Evolutionary conservation across 805 yeast genomes (phyloP).

Genomic region (Zygosaccharomyces kombuchaensis): DNA sequence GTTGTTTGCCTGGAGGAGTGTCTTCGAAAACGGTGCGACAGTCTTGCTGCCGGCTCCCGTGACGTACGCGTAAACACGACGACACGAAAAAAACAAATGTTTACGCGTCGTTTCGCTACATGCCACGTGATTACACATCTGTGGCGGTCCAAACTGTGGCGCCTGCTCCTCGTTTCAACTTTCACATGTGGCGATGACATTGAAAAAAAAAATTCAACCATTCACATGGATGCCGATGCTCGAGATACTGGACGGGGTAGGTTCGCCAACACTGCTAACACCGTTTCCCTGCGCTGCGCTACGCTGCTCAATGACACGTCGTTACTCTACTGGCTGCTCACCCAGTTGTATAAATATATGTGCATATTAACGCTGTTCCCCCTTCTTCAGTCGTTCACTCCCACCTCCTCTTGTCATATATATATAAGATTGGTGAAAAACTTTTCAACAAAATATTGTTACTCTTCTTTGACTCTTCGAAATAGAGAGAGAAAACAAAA

Average conservation of each 20-base stretch:
- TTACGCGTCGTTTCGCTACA: not conserved
- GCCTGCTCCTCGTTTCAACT: not conserved
- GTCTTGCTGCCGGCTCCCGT: constrained; percentile 2
- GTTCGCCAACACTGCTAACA: not conserved
- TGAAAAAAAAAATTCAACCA: not conserved
- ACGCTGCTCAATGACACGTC: not conserved
- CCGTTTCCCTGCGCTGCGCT: not conserved
- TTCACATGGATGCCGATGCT: not conserved
- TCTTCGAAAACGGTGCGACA: constrained; percentile 6
- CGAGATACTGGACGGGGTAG: not conserved
- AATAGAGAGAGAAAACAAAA: not conserved
- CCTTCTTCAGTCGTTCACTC: not conserved
- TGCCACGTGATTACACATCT: not conserved
- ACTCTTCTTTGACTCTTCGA: not conserved
- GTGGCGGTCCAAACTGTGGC: constrained; percentile 4
- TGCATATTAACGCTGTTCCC: not conserved
- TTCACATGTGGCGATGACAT: not conserved
- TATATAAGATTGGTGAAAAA: constrained; percentile 5
- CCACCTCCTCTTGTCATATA: not conserved
- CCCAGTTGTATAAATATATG: not conserved
- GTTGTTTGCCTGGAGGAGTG: constrained; percentile 15
- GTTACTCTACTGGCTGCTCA: not conserved
- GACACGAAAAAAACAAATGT: not conserved
- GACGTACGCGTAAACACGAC: not conserved
- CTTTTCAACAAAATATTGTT: not conserved